Base-by-base conservation (phyloP, 306 rosid species). In the Pyrus bretschneideri region DNA sequence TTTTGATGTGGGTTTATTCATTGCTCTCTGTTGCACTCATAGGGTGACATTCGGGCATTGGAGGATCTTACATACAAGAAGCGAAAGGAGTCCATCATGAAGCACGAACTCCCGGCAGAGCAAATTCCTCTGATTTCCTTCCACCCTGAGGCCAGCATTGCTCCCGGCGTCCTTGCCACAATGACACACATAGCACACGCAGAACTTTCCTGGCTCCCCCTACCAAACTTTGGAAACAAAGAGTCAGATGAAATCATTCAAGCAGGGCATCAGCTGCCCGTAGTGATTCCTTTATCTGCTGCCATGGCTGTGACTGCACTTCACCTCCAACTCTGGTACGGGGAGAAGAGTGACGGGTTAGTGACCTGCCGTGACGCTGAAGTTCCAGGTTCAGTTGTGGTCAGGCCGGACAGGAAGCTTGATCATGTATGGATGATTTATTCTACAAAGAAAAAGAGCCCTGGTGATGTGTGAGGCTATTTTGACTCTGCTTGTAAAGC, bases 391-490 rank as follows among this genome's bases (percentile, higher is more conserved):
- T 94, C 98, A 0, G 85, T 90, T 38, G 91, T 91, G 23, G 88
- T 90, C 11, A 82, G 84, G 81, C 90, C 93, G 2, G 87, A 86
- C 51, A 83, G 75, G 86, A 90, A 90, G 82, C 93, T 93, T 54
- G 92, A 91, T 65, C 98, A 93, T 81, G 88, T 89, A n/a, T 93
- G 93, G 93, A 91, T 90, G 94, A 97, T 90, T 62, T 91, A 91
- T 84, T 89, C 93, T 68, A 83, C 96, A 46, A 82, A 82, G 59
- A 83, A 83, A 77, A 86, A 65, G 73, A 82, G 79, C 70, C 80
- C 91, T 12, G 62, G 18, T 91, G 25, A 23, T 23, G 23, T 25
- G 94, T 67, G 91, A 87, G 85, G 94, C 97, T 66, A 77, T 91
- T 18, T 79, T 91, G 78, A 85, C 91, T 66, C 40, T 85, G 42